Base-by-base conservation (phyloP, 306 rosid genomes). In the Corylus avellana region DNA sequence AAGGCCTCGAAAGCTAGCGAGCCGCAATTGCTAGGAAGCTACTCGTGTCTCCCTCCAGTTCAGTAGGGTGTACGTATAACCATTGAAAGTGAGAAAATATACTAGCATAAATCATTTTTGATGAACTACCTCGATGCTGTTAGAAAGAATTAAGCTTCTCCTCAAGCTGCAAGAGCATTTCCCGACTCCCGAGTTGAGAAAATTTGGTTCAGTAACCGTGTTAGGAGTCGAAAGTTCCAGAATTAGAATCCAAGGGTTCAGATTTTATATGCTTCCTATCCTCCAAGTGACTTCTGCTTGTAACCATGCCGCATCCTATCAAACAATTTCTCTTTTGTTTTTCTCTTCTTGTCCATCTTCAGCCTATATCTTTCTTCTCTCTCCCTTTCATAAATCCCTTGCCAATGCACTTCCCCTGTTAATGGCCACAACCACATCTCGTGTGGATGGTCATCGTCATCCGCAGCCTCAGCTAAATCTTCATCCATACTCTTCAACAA, bases 271-370 rank as follows among this genome's bases (percentile, higher is more conserved):
- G 78, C 89, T 76, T 84, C 71, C 82, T 84, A 92, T 84, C 90
- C 74, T 87, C 94, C 98, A 70, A 95, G 98, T 69, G 98, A 73
- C 87, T 88, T 91, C 86, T 95, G 98, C 85, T 72, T 90, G 89
- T 95, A 93, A 74, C 99, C 99, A 51, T 81, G 16, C 83, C 85
- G 90, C 94, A 91, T 80, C 79, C 98, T 93, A 72, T 89, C 98
- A 46, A 58, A 49, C 63, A 93, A 49, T 78, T 93, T 95, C 78
- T 89, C 97, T 87, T 79, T 95, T 39, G 86, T 82, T 83, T 90
- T 95, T 81, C 99, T 86, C 80, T 93, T 95, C 88, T 95, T 95
- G 84, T 93, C 98, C 99, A 95, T 95, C 89, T 95, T 95, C 76
- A 80, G 58, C 83, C 99, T 90, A 76, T 95, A 95, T 76, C 96